Percentiles rank a stretch among this genome's conserved stretches.
These are phyloP conservation scores for Geranium rotundifolium DNA, from an alignment of 345 rosid genomes.

Conservation along the genomic window DNA sequence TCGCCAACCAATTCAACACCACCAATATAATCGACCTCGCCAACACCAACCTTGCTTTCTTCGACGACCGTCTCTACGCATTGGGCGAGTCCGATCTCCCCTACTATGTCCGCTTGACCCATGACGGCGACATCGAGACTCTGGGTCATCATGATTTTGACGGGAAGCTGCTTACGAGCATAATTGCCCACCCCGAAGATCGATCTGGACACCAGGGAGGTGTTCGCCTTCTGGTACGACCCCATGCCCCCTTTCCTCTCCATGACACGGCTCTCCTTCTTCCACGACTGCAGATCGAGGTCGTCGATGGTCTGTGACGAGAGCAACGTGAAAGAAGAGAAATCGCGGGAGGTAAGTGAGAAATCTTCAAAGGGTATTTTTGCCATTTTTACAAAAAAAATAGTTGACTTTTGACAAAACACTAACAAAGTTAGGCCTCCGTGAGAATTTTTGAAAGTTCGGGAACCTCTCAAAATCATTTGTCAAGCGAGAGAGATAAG, in stretches of 20 bases:
- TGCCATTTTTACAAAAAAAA: no score
- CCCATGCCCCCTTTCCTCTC: slow-evolving; percentile 51
- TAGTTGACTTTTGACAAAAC: no score
- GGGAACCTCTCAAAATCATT: no score
- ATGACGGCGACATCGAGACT: slow-evolving; percentile 37
- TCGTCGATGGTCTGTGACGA: no score
- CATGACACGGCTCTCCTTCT: no score
- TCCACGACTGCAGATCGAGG: no score
- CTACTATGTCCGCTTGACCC: slow-evolving; percentile 29
- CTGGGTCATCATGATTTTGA: slow-evolving; percentile 38
- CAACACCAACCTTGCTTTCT: slow-evolving; percentile 42
- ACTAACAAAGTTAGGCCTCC: no score
- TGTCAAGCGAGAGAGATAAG: no score
- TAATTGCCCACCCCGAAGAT: slow-evolving; percentile 61
- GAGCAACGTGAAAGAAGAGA: no score
- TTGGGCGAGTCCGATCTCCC: slow-evolving; percentile 56
- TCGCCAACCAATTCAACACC: slow-evolving; percentile 46
- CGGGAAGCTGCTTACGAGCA: slow-evolving; percentile 42
- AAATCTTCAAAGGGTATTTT: no score
- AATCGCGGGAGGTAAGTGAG: no score
- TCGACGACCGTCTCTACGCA: slow-evolving; percentile 38
- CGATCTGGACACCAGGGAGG: slow-evolving; percentile 39
- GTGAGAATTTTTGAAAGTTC: no score
- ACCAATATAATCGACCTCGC: slow-evolving; percentile 42
- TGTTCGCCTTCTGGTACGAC: slow-evolving; percentile 48